These are phyloP conservation scores for Daldinia sp. DNA, from an alignment of 2,329 filamentous ascomycete species.

Conservation along the genomic window DNA sequence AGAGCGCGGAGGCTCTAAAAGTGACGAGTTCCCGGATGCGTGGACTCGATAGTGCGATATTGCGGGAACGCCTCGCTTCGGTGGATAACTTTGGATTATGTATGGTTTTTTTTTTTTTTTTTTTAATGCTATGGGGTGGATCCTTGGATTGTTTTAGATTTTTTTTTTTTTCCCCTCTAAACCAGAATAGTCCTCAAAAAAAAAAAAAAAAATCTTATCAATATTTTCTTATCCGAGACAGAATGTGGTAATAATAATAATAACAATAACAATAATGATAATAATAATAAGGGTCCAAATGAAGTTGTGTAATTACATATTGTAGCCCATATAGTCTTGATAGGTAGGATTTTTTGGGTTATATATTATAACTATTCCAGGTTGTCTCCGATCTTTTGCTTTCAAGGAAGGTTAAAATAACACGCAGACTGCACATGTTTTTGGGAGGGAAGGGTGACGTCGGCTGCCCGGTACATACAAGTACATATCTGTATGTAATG, in stretches of 20 bases:
- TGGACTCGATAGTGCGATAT: slow-evolving; percentile 35
- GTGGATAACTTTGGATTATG: slow-evolving; percentile 26
- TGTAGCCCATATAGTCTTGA: slow-evolving; percentile 9
- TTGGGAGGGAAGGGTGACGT: slow-evolving; percentile 28
- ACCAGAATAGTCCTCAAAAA: background rate
- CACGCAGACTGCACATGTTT: slow-evolving; percentile 1
- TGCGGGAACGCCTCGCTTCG: slow-evolving; percentile 31
- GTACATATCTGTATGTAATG: slow-evolving; percentile 12
- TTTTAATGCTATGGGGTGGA: slow-evolving; percentile 2
- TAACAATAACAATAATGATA: too few relatives aligned
- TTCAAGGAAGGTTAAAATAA: slow-evolving; percentile 15
- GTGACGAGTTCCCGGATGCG: slow-evolving; percentile 34
- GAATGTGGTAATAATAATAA: slow-evolving; percentile 10
- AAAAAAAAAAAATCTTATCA: slow-evolving; percentile 18
- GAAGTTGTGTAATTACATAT: slow-evolving; percentile 18
- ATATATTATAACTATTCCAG: slow-evolving; percentile 1
- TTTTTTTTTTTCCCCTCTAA: too few relatives aligned
- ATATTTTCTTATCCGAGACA: slow-evolving; percentile 30
- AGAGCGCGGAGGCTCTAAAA: slow-evolving; percentile 18
- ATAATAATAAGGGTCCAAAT: slow-evolving; percentile 5
- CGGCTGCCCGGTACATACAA: too few relatives aligned
- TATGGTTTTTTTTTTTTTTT: slow-evolving; percentile 3
- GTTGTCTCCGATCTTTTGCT: too few relatives aligned
- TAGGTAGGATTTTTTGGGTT: slow-evolving; percentile 19
- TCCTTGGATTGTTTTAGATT: slow-evolving; percentile 18